Evolutionary conservation across 2,329 filamentous ascomycete genomes (phyloP).

Genomic region (Neonectria sp.): DNA sequence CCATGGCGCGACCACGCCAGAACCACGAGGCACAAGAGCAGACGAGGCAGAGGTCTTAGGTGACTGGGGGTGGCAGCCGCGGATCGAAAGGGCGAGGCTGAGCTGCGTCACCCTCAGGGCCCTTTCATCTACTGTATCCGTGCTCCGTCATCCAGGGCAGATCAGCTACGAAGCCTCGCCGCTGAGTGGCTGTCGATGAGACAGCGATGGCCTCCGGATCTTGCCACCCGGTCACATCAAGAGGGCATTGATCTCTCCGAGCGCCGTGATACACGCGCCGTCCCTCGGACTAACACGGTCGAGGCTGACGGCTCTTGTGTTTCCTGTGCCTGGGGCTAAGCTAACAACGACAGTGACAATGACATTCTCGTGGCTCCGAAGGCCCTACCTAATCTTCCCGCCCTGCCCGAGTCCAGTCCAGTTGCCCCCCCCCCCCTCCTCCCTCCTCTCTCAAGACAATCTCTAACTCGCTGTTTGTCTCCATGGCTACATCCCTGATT

Average conservation of each 20-base stretch:
- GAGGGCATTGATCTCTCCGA: conserved; percentile 37
- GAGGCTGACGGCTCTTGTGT: conserved; percentile 40
- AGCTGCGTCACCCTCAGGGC: conserved; percentile 35
- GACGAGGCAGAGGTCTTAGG: conserved; percentile 32
- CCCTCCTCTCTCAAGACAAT: conserved; percentile 29
- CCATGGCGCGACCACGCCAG: conserved; percentile 38
- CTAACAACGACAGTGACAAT: conserved; percentile 17
- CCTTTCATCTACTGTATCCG: background rate
- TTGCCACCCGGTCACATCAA: conserved; percentile 29
- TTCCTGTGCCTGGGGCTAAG: conserved; percentile 27
- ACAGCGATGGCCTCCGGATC: conserved; percentile 38
- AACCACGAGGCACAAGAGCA: conserved; percentile 41
- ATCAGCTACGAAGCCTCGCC: conserved; percentile 40
- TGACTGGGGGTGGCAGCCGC: conserved; percentile 4
- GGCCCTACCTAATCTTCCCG: background rate
- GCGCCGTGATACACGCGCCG: conserved; percentile 34
- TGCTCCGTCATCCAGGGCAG: conserved; percentile 7
- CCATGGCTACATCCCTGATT: conserved; percentile 11
- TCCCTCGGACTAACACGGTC: conserved; percentile 11
- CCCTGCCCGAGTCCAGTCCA: conserved; percentile 21
- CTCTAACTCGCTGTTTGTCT: conserved; percentile 31
- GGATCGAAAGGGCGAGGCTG: conserved; percentile 43
- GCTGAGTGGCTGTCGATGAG: conserved; percentile 36
- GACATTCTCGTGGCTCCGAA: conserved; percentile 27
- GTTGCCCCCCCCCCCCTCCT: conserved; percentile 34